A percentile compares a stretch with the other conserved stretches of the same genome.
Evolutionary conservation across 2,329 filamentous ascomycete species (phyloP).

Genomic region (Microsporum canis): DNA sequence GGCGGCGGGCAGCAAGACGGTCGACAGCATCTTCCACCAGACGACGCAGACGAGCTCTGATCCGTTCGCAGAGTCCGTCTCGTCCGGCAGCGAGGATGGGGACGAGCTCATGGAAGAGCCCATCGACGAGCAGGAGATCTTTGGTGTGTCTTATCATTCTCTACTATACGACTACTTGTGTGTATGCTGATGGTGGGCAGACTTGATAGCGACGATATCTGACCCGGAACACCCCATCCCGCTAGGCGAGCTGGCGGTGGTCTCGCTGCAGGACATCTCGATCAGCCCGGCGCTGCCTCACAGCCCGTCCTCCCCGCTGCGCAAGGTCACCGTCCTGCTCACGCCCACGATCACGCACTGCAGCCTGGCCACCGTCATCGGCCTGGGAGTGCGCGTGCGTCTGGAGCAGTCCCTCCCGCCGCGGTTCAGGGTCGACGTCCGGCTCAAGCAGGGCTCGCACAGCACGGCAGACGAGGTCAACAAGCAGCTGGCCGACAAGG

Average conservation of each 20-base stretch:
- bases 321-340: conserved; percentile 73
- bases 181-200: conserved; percentile 34
- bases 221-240: conserved; percentile 95
- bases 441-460: conserved; percentile 93
- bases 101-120: conserved; percentile 57
- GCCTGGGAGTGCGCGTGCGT: conserved; percentile 79
- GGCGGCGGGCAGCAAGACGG: conserved; percentile 20
- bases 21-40: conserved; percentile 40
- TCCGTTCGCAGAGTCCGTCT: conserved; percentile 27
- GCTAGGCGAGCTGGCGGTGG: conserved; percentile 82
- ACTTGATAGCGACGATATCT: conserved; percentile 87
- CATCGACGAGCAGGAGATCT: conserved; percentile 96
- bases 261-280: conserved; percentile 88
- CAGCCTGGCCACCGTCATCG: conserved; percentile 90
- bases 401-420: conserved; percentile 84
- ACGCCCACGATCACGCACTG: conserved; percentile 97
- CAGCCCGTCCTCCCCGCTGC: conserved; percentile 47
- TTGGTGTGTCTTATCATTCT: conserved; percentile 45
- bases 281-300: conserved; percentile 57
- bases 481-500: conserved; percentile 93
- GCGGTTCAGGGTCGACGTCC: conserved; percentile 81
- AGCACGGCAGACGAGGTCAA: conserved; percentile 90
- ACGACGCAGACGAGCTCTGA: conserved; percentile 7
- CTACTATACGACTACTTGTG: neutral
- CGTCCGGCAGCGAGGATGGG: neutral